Evolutionary conservation across 768 basidiomycete genomes (phyloP).

Genomic region (Infundibulicybe gibba): DNA sequence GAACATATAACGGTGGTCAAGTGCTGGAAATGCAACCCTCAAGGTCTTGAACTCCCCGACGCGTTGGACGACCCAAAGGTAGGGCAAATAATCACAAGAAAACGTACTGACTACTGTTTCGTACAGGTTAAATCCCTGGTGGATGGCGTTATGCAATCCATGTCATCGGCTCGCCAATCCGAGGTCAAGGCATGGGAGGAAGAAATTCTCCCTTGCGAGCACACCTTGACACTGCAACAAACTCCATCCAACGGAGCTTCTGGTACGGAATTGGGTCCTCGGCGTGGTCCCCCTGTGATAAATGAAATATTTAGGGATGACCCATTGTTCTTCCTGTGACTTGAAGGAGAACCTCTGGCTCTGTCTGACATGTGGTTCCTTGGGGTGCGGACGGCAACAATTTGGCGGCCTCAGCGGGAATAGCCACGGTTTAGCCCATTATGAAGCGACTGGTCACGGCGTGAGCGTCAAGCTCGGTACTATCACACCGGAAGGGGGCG

Average conservation of each 20-base stretch:
- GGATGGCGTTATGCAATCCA: conserved; percentile 70
- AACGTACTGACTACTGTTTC: too few relatives aligned
- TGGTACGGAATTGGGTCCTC: conserved; percentile 31
- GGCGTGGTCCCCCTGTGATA: background rate
- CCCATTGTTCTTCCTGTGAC: conserved; percentile 80
- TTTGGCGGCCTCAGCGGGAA: conserved; percentile 83
- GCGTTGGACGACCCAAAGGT: conserved; percentile 33
- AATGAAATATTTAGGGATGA: conserved; percentile 48
- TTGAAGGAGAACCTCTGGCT: conserved; percentile 94
- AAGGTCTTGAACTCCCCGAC: conserved; percentile 42
- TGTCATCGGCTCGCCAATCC: conserved; percentile 88
- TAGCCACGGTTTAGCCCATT: conserved; percentile 86
- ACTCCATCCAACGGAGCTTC: conserved; percentile 48
- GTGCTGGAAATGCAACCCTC: conserved; percentile 72
- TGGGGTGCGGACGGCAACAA: conserved; percentile 88
- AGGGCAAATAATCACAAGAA: too few relatives aligned
- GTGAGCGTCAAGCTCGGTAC: conserved; percentile 94
- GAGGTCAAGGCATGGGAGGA: conserved; percentile 99
- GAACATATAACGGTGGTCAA: conserved; percentile 60
- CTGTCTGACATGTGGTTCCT: conserved; percentile 85
- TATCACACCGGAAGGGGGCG: conserved; percentile 91
- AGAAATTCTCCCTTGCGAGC: conserved; percentile 85
- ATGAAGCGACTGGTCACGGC: conserved; percentile 63
- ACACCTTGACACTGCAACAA: conserved; percentile 51
- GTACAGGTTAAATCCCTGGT: conserved; percentile 51